These are phyloP conservation scores for Aquilaria yunnanensis DNA, from an alignment of 345 rosid species.

Conservation along the genomic window DNA sequence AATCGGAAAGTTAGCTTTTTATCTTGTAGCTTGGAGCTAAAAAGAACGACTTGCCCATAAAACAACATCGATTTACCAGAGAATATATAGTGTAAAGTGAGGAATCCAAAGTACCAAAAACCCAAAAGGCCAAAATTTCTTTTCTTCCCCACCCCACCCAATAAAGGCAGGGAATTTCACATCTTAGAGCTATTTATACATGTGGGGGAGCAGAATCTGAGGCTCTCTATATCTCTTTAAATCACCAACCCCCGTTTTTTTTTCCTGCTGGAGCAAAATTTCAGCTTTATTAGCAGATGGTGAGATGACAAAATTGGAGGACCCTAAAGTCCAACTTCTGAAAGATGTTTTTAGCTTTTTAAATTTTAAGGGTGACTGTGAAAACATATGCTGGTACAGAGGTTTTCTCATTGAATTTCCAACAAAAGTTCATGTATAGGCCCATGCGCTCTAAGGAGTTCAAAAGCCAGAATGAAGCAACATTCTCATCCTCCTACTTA, in stretches of 20 bases:
- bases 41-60: no score
- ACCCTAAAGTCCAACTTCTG: conserved; percentile 33
- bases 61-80: no score
- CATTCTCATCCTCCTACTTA: not conserved
- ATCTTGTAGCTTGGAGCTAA: no score
- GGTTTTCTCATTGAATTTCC: conserved; percentile 33
- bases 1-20: no score
- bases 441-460: conserved; percentile 27
- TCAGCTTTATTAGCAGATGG: conserved; percentile 28
- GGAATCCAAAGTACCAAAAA: conserved; percentile 58
- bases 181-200: conserved; percentile 7
- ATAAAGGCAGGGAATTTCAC: conserved; percentile 15
- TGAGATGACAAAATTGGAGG: conserved; percentile 34
- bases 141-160: conserved; percentile 15
- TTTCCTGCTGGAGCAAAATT: conserved; percentile 6
- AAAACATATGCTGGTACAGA: conserved; percentile 12
- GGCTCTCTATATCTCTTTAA: conserved; percentile 9
- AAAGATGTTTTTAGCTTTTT: conserved; percentile 16
- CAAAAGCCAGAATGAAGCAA: conserved; percentile 42
- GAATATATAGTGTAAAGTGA: conserved; percentile 21
- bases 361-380: not conserved
- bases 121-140: conserved; percentile 41
- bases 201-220: conserved; percentile 24
- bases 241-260: conserved; percentile 2
- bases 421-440: conserved; percentile 25